phyloP scores from a whole-genome alignment of 129 eudicot species.

The Cynara cardunculus region DNA sequence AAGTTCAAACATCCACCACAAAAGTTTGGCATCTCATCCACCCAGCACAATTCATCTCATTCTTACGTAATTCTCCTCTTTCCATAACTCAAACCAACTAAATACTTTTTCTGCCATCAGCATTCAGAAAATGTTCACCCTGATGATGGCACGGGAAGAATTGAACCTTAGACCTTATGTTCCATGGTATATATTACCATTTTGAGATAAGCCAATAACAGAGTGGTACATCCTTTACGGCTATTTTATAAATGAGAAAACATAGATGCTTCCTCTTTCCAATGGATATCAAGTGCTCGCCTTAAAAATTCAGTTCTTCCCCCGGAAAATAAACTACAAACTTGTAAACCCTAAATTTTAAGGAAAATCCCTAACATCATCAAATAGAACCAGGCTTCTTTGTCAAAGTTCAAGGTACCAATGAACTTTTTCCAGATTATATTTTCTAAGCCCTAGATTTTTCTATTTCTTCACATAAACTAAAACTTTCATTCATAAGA shows the following conservation, averaged over 20 bases:
- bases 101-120: background rate
- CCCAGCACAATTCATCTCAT: background rate
- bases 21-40: background rate
- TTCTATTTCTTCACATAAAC: background rate
- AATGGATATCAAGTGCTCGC: background rate
- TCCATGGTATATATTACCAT: background rate
- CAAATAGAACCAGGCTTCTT: background rate
- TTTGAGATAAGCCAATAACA: background rate
- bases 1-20: background rate
- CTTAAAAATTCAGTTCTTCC: constrained; percentile 6
- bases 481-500: background rate
- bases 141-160: background rate
- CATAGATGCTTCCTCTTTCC: constrained; percentile 5
- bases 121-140: background rate
- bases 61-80: constrained; percentile 10
- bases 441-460: constrained; percentile 15
- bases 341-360: background rate
- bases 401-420: background rate
- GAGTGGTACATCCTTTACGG: background rate
- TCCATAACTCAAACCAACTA: constrained; percentile 9
- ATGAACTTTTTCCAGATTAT: background rate
- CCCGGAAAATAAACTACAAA: background rate
- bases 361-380: background rate
- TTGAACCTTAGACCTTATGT: background rate
- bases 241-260: background rate